Evolutionary conservation across 257 asterid genomes (phyloP), one percentile per base, ranked within the genome.

Genomic region (Schizonepeta tenuifolia): DNA sequence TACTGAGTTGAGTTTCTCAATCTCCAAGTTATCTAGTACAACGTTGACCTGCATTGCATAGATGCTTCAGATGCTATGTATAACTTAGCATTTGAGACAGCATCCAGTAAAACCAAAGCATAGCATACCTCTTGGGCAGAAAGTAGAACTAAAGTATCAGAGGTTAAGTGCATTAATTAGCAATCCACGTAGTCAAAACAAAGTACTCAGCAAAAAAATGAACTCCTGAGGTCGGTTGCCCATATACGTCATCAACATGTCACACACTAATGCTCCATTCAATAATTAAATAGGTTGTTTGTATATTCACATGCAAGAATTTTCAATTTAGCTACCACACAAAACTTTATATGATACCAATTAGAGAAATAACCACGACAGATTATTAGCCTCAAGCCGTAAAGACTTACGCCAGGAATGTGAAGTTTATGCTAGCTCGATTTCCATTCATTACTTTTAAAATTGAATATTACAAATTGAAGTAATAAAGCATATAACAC

Each of bases 21-120:
- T 64, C 57, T 84, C 81, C 86, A 77, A 54, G 67, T 78, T 77
- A 79, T 95, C 97, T 86, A 87, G 84, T 21, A 95, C 44, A 69
- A 88, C 72, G 36, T 86, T 85, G 69, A 92, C 97, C 98, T 90
- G 79, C 47, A 76, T 77, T 47, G 69, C 59, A 13, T 64, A 71
- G 49, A 74, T 67, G 55, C 46, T 40, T 80, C 56, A 22, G 49
- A 53, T 15, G 9, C 54, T 50, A 50, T 1, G 5, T 12, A 68
- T 38, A 46, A 75, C 62, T 38, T 63, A 60, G 15, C 28, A 53
- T 46, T 40, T 41, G 62, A 47, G 54, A 18, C 44, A 36, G 38
- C 56, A 38, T 51, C 35, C 12, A 74, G 53, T 50, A 36, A 44
- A 43, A 75, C 15, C 49, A 20, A 28, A 28, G 33, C 33, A 28